These are phyloP conservation scores for Acanthamoeba sp. DNA, from an alignment of 208 protist genomes.

Conservation along the genomic window DNA sequence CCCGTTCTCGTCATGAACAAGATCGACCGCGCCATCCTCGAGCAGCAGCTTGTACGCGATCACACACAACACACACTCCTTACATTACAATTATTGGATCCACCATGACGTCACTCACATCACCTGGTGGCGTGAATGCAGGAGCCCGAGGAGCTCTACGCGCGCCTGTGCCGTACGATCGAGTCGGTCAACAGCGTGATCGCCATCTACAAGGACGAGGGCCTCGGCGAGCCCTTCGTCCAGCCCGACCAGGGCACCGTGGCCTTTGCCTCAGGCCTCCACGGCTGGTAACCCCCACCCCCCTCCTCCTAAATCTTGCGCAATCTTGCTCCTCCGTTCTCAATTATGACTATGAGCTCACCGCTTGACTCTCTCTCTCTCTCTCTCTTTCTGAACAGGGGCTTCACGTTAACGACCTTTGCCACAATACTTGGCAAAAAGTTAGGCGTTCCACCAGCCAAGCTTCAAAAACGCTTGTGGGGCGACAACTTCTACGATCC, in stretches of 20 bases:
- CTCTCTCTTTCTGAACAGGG: slow-evolving; percentile 75
- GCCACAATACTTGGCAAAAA: slow-evolving; percentile 96
- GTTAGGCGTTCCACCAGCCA: slow-evolving; percentile 91
- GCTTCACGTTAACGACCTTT: slow-evolving; percentile 98
- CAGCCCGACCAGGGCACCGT: slow-evolving; percentile 95
- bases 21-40: slow-evolving; percentile 97
- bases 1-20: slow-evolving; percentile 99
- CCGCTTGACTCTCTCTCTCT: too few relatives aligned
- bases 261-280: slow-evolving; percentile 98
- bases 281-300: slow-evolving; percentile 93
- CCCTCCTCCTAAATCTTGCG: too few relatives aligned
- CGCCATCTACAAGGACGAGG: slow-evolving; percentile 96
- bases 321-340: too few relatives aligned
- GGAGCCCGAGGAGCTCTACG: slow-evolving; percentile 88
- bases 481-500: slow-evolving; percentile 99
- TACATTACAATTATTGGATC: too few relatives aligned
- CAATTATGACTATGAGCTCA: too few relatives aligned
- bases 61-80: too few relatives aligned
- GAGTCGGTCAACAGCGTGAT: slow-evolving; percentile 98
- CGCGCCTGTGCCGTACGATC: slow-evolving; percentile 93
- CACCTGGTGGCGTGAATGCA: not conserved
- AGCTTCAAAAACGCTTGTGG: slow-evolving; percentile 96
- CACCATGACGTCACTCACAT: too few relatives aligned
- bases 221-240: slow-evolving; percentile 94
- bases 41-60: slow-evolving; percentile 93